Percentiles rank a stretch among this genome's conserved stretches.
phyloP scores from a whole-genome alignment of 805 yeast species.

The Pichia pseudocactophila region DNA sequence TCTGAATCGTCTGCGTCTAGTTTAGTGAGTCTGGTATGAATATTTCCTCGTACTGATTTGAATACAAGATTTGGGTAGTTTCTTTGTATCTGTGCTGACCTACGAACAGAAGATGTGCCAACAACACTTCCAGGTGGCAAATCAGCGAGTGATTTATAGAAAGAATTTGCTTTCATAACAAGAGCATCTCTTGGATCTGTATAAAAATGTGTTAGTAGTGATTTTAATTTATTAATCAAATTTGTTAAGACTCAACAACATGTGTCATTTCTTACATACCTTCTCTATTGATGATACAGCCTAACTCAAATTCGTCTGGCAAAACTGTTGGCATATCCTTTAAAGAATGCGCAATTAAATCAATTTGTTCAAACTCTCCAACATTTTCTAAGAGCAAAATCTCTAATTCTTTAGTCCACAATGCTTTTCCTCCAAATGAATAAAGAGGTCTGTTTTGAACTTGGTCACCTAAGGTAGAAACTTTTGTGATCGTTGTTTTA shows the following conservation, averaged over 20 bases:
- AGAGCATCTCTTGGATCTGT: conserved; percentile 87
- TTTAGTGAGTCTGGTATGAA: conserved; percentile 72
- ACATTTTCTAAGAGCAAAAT: conserved; percentile 56
- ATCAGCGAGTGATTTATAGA: conserved; percentile 57
- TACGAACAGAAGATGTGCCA: conserved; percentile 90
- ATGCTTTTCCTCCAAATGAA: conserved; percentile 90
- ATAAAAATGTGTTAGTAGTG: conserved; percentile 10
- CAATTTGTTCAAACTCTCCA: conserved; percentile 60
- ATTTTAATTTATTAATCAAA: too few relatives aligned
- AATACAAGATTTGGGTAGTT: conserved; percentile 68
- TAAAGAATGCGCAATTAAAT: conserved; percentile 85
- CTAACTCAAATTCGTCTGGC: conserved; percentile 85
- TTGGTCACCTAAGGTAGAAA: conserved; percentile 85
- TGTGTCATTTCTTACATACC: too few relatives aligned
- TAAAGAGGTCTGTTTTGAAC: conserved; percentile 78
- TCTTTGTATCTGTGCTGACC: conserved; percentile 83
- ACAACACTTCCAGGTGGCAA: conserved; percentile 80
- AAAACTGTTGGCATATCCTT: conserved; percentile 86
- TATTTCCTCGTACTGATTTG: conserved; percentile 79
- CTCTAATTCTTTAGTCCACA: conserved; percentile 96
- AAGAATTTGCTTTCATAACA: conserved; percentile 58
- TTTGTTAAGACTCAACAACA: too few relatives aligned
- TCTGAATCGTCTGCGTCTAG: conserved; percentile 62
- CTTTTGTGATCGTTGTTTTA: conserved; percentile 67
- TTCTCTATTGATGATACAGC: conserved; percentile 77